phyloP scores from a whole-genome alignment of 768 basidiomycete species.

The Austroboletus eburneus region DNA sequence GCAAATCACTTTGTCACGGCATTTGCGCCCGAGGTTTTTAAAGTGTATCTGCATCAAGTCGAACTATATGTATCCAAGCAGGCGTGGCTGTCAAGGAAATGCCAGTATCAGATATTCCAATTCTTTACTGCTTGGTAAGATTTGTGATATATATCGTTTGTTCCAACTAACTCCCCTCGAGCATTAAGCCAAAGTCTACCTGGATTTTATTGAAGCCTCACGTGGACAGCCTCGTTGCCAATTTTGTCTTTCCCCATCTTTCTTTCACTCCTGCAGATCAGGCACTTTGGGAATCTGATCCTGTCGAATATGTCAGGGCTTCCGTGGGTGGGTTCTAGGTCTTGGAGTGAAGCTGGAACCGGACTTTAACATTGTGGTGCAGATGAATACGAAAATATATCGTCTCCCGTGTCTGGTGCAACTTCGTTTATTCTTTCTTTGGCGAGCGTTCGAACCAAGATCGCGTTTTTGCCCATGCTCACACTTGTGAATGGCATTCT shows the following conservation, averaged over 20 bases:
- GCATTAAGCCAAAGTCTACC: conserved; percentile 90
- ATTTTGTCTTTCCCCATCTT: conserved; percentile 83
- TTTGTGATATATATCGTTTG: not conserved
- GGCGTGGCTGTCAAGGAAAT: conserved; percentile 78
- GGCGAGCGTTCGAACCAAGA: conserved; percentile 73
- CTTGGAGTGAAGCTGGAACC: not conserved
- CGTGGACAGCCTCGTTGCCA: conserved; percentile 69
- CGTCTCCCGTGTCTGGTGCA: conserved; percentile 73
- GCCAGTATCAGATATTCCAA: conserved; percentile 76
- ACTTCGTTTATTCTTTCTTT: conserved; percentile 78
- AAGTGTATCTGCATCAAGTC: conserved; percentile 61
- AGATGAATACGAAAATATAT: conserved; percentile 83
- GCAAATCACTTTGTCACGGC: conserved; percentile 70
- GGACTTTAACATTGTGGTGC: not conserved
- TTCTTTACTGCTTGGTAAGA: conserved; percentile 87
- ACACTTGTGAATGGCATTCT: conserved; percentile 74
- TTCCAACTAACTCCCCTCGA: conserved; percentile 31
- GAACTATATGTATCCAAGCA: conserved; percentile 71
- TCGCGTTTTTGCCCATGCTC: conserved; percentile 78
- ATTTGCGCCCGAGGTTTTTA: conserved; percentile 87
- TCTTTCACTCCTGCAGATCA: conserved; percentile 68
- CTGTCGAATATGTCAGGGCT: conserved; percentile 75
- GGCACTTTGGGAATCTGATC: conserved; percentile 76
- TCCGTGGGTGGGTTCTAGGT: conserved; percentile 54
- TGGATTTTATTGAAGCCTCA: conserved; percentile 87